Conservation (phyloP, 75 land plant genomes). For the Isoetes taiwanensis region DNA sequence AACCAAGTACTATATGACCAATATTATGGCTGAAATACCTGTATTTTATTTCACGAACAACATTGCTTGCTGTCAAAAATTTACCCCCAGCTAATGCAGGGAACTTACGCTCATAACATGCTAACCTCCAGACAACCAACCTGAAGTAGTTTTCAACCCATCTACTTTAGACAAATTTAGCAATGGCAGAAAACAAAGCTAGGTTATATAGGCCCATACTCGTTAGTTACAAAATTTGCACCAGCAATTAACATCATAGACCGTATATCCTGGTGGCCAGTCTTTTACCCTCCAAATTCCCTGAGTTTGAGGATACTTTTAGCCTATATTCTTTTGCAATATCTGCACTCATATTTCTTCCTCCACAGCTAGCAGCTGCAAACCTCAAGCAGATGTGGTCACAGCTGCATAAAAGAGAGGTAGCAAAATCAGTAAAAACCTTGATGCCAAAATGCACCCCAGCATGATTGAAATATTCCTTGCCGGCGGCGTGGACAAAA, state of each 20-base stretch:
- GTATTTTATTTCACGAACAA: slow-evolving; percentile 66
- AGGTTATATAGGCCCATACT: neutral
- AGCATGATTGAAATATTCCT: no score
- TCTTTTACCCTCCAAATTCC: no score
- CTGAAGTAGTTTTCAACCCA: slow-evolving; percentile 80
- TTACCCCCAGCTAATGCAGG: slow-evolving; percentile 30
- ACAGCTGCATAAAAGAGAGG: no score
- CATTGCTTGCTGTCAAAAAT: slow-evolving; percentile 37
- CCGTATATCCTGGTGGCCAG: neutral
- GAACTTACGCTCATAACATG: slow-evolving; percentile 50
- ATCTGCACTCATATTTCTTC: slow-evolving; percentile 2
- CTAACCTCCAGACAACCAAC: slow-evolving; percentile 88
- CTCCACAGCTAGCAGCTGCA: neutral
- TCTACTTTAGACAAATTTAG: slow-evolving; percentile 24
- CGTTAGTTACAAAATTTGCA: neutral
- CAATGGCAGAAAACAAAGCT: neutral
- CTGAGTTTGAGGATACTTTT: neutral
- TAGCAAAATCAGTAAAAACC: no score
- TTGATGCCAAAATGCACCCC: no score
- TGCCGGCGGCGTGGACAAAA: no score
- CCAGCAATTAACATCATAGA: neutral
- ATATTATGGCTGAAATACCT: slow-evolving; percentile 23
- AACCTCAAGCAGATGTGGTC: no score
- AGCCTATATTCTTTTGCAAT: neutral
- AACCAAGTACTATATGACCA: neutral